A percentile compares a stretch with the other conserved stretches of the same genome.
These are phyloP conservation scores for Fraxinus albicans DNA, from an alignment of 305 asterid genomes.

Conservation along the genomic window DNA sequence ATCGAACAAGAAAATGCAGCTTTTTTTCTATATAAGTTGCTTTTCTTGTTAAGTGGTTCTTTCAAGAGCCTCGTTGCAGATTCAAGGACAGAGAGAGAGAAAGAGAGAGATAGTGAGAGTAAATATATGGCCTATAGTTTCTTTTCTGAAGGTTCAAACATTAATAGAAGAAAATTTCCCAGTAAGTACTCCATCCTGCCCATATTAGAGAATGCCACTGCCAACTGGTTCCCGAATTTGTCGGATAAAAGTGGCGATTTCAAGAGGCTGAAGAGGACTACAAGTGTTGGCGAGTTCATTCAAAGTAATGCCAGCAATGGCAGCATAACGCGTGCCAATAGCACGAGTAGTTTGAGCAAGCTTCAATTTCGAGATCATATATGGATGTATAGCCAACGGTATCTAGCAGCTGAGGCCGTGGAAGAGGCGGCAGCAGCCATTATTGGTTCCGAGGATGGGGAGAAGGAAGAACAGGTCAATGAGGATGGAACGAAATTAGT, in stretches of 20 bases:
- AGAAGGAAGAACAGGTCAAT: conserved; percentile 25
- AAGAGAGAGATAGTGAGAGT: neutral
- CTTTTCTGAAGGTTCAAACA: conserved; percentile 22
- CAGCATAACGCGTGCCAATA: conserved; percentile 25
- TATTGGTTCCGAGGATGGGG: neutral
- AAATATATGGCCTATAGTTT: conserved; percentile 39
- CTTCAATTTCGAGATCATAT: conserved; percentile 69
- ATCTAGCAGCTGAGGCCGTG: conserved; percentile 58
- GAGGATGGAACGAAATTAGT: conserved; percentile 64
- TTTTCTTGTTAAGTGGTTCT: conserved; percentile 48
- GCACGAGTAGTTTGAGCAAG: conserved; percentile 36
- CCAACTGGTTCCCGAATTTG: conserved; percentile 33
- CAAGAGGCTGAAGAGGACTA: conserved; percentile 49
- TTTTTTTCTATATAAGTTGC: conserved; percentile 28
- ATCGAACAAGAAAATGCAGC: conserved; percentile 40
- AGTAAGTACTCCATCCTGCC: conserved; percentile 20
- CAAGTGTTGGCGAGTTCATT: conserved; percentile 29
- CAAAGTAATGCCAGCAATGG: conserved; percentile 7
- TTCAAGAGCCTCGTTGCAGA: conserved; percentile 53
- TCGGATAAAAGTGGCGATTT: conserved; percentile 34
- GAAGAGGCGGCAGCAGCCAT: conserved; percentile 42
- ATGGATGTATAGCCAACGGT: conserved; percentile 55
- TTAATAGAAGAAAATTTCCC: conserved; percentile 21
- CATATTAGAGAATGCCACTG: conserved; percentile 28
- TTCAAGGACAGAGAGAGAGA: neutral